Evolutionary conservation across 257 asterid species (phyloP).

Genomic region (Handroanthus guayacan): DNA sequence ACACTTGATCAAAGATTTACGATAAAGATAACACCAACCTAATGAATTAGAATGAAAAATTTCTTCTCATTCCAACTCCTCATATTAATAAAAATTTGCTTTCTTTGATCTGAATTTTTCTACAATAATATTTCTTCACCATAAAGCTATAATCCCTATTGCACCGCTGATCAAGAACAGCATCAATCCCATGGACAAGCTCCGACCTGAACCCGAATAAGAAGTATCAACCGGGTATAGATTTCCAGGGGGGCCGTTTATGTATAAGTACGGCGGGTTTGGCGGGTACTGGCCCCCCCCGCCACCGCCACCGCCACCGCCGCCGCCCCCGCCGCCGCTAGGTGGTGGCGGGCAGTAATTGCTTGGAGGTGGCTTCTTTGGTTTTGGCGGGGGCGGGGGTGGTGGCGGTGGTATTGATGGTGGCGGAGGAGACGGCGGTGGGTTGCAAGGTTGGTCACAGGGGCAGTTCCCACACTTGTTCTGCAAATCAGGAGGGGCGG

Average conservation of each 20-base stretch:
- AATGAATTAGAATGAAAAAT: slow-evolving; percentile 32
- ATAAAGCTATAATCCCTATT: slow-evolving; percentile 41
- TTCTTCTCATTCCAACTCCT: slow-evolving; percentile 16
- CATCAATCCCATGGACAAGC: slow-evolving; percentile 28
- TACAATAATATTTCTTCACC: slow-evolving; percentile 29
- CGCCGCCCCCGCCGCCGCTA: slow-evolving; percentile 36
- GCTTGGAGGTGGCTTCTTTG: slow-evolving; percentile 55
- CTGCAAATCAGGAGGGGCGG: slow-evolving; percentile 46
- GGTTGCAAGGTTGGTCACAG: slow-evolving; percentile 69
- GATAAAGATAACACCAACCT: slow-evolving; percentile 24
- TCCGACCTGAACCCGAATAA: slow-evolving; percentile 46
- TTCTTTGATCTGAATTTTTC: slow-evolving; percentile 1
- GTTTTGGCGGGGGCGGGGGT: slow-evolving; percentile 52
- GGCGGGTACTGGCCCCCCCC: slow-evolving; percentile 43
- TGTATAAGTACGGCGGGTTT: slow-evolving; percentile 62
- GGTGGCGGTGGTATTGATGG: slow-evolving; percentile 60
- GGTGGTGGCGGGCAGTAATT: slow-evolving; percentile 82
- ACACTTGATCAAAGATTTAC: slow-evolving; percentile 32
- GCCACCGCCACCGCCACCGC: slow-evolving; percentile 38
- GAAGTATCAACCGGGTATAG: slow-evolving; percentile 62
- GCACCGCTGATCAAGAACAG: slow-evolving; percentile 44
- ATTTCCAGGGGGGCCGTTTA: slow-evolving; percentile 82
- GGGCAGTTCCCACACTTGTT: slow-evolving; percentile 89
- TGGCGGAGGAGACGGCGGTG: slow-evolving; percentile 51
- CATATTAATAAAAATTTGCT: slow-evolving; percentile 24